These are phyloP conservation scores for Spergularia marina DNA, from an alignment of 148 eudicot genomes.

Conservation along the genomic window DNA sequence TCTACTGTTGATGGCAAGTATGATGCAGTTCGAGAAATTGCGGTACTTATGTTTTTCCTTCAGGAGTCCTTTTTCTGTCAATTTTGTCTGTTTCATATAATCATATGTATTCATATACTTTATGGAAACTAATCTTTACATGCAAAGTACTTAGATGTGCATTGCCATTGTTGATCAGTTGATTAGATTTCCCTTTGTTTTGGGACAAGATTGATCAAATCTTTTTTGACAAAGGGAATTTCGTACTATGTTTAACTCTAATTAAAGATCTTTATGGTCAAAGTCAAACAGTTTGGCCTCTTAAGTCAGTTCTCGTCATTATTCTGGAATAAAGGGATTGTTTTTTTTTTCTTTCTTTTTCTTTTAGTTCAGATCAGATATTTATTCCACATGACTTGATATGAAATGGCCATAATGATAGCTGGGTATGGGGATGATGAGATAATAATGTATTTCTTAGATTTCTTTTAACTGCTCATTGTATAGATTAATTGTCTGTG, in stretches of 20 bases:
- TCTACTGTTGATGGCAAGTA: slow-evolving; percentile 83
- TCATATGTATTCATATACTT: background rate
- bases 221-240: too few relatives aligned
- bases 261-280: too few relatives aligned
- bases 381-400: background rate
- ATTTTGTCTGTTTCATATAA: too few relatives aligned
- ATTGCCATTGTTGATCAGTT: background rate
- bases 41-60: slow-evolving; percentile 41
- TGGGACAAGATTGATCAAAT: too few relatives aligned
- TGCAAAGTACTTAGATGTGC: background rate
- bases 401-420: background rate
- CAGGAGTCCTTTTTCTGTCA: background rate
- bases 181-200: background rate
- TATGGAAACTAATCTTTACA: background rate
- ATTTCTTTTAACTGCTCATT: background rate
- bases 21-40: slow-evolving; percentile 60
- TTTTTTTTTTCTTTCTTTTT: background rate
- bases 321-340: too few relatives aligned
- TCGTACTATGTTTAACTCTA: too few relatives aligned
- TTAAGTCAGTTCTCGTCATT: too few relatives aligned
- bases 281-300: too few relatives aligned
- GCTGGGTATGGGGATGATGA: background rate
- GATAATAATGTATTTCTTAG: background rate
- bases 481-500: background rate
- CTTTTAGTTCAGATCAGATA: background rate